Percentiles rank a stretch among this genome's conserved stretches.
These are phyloP conservation scores for Trichoderma harzianum DNA, from an alignment of 2,329 filamentous ascomycete species.

Conservation along the genomic window DNA sequence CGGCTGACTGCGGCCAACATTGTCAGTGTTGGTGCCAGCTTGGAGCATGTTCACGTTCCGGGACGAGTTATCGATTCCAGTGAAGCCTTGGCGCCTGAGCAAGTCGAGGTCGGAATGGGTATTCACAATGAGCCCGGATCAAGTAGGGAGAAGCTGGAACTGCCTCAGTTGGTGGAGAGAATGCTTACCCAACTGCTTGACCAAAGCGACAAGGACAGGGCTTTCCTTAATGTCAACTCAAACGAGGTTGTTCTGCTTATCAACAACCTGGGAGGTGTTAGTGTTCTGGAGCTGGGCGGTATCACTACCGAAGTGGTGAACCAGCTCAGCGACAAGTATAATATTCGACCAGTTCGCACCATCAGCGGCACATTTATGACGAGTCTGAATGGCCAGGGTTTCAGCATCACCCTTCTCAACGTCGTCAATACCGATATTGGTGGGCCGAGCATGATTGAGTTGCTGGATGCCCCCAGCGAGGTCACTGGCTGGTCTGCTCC, in stretches of 20 bases:
- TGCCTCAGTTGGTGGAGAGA: constrained; percentile 54
- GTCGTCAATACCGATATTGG: constrained; percentile 56
- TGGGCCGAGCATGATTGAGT: constrained; percentile 61
- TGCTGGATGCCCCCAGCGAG: constrained; percentile 68
- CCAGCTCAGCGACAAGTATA: constrained; percentile 56
- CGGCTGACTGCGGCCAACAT: constrained; percentile 70
- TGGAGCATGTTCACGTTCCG: constrained; percentile 91
- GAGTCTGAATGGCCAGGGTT: constrained; percentile 71
- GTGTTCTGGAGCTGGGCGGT: constrained; percentile 67
- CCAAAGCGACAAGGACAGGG: constrained; percentile 63
- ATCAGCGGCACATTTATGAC: constrained; percentile 74
- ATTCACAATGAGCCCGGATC: constrained; percentile 70
- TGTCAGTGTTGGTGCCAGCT: constrained; percentile 78
- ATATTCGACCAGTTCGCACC: constrained; percentile 61
- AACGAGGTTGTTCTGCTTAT: constrained; percentile 66
- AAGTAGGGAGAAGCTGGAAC: constrained; percentile 47
- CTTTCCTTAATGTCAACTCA: constrained; percentile 61
- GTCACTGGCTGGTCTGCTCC: constrained; percentile 68
- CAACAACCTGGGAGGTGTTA: constrained; percentile 75
- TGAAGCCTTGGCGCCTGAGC: constrained; percentile 51
- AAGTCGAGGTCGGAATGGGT: constrained; percentile 70
- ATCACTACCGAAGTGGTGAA: constrained; percentile 66
- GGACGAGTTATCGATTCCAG: constrained; percentile 62
- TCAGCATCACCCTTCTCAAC: constrained; percentile 69
- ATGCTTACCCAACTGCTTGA: constrained; percentile 72